Evolutionary conservation across 768 basidiomycete species (phyloP), one percentile per base, ranked within the genome.

Genomic region (Amanita polypyramis): DNA sequence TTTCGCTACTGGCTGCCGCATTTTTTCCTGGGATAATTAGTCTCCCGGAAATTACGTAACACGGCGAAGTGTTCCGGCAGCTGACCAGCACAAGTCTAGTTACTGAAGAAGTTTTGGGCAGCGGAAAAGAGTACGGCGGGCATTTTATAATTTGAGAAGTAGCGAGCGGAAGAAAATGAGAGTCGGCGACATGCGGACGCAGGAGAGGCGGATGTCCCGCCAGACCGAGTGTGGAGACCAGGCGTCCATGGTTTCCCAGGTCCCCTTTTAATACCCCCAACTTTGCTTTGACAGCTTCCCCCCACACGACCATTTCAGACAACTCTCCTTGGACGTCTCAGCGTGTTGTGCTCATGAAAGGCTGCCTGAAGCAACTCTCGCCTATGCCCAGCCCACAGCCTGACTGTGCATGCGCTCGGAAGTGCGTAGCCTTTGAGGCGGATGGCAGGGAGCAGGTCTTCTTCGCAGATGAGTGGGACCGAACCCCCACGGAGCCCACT

Each of bases 391-490:
- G 56, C 44, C 47, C 51, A 15, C 56, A 49, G 21, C 55, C 32
- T 23, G 53, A 52, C 10, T 37, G 45, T 23, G 1, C 19, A 14
- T 45, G 47, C 23, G 30, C 30, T 7, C 60, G 70, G 52, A 84
- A 85, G 63, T 73, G 71, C 27, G 85, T 88, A 25, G 74, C 73
- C 6, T 88, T 85, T 54, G 73, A 76, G 38, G 66, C 66, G 2
- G 65, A 73, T 2, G 73, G 71, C 45, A 63, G 66, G 10, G 77
- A 82, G 51, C 71, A 84, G 58, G 67, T 87, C 8, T 73, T 74
- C 57, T 61, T 70, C 25, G 85, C 82, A 2, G 85, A 88, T 59
- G 82, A 84, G 48, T 87, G 85, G 85, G 85, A 88, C 60, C 72
- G 85, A 12, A 84, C 82, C 1, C 85, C 85, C 2, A 71, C 73